Conservation (phyloP, 1,284 basidiomycete species). For the Malassezia sp. region DNA sequence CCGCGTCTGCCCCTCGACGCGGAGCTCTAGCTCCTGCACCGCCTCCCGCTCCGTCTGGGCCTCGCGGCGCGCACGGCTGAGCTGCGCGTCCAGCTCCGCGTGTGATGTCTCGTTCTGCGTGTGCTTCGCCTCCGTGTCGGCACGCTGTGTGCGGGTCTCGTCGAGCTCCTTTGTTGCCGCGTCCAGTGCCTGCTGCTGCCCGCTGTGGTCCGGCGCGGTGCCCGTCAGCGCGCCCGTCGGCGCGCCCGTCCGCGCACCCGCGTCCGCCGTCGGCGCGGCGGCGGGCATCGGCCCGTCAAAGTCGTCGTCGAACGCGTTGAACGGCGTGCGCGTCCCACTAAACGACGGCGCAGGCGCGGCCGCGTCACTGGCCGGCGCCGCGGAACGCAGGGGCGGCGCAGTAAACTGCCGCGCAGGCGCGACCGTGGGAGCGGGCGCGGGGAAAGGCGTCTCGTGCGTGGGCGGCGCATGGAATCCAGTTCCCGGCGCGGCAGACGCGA, state of each 20-base stretch:
- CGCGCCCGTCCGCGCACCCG: neutral
- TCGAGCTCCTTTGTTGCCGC: constrained; percentile 31
- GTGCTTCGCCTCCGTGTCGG: constrained; percentile 21
- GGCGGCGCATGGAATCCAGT: too few relatives aligned
- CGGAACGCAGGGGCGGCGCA: too few relatives aligned
- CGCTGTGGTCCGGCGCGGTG: constrained; percentile 13
- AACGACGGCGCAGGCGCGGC: constrained; percentile 3
- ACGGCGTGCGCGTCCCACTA: too few relatives aligned
- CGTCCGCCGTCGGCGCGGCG: neutral
- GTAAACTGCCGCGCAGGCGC: too few relatives aligned
- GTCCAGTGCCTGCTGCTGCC: constrained; percentile 26
- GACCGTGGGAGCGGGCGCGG: too few relatives aligned
- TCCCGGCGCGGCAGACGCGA: constrained; percentile 47
- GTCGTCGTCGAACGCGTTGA: constrained; percentile 13
- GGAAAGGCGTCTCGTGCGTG: too few relatives aligned
- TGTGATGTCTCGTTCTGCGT: constrained; percentile 24
- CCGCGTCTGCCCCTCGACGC: constrained; percentile 60
- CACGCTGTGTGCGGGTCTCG: constrained; percentile 24
- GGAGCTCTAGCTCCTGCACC: constrained; percentile 62
- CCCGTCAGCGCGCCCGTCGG: neutral
- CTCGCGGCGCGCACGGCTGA: constrained; percentile 52
- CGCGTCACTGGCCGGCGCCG: neutral
- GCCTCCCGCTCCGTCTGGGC: constrained; percentile 74
- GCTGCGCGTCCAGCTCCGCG: constrained; percentile 39
- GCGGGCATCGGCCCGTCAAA: constrained; percentile 3